phyloP scores from a whole-genome alignment of 257 asterid genomes.

The Voacanga thouarsii region DNA sequence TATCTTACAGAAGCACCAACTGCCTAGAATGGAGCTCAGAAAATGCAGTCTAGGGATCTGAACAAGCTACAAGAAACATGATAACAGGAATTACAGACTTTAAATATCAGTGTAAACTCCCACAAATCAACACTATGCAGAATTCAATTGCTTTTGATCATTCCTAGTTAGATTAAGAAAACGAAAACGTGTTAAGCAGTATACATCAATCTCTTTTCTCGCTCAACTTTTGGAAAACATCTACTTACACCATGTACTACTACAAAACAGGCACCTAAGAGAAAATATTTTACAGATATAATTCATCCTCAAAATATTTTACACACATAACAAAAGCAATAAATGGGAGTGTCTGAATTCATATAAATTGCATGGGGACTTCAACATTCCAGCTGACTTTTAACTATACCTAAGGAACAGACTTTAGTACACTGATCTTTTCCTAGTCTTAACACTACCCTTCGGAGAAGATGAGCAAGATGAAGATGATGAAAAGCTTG shows the following conservation, averaged over 20 bases:
- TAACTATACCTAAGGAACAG: background rate
- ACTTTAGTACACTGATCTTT: slow-evolving; percentile 24
- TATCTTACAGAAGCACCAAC: too few relatives aligned
- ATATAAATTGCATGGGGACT: background rate
- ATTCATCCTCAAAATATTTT: background rate
- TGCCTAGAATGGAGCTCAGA: too few relatives aligned
- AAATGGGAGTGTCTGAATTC: background rate
- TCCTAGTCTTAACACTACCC: slow-evolving; percentile 34
- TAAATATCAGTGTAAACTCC: too few relatives aligned
- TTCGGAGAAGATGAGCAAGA: slow-evolving; percentile 52
- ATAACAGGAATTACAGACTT: too few relatives aligned
- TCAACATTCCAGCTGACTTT: too few relatives aligned
- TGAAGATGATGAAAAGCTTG: slow-evolving; percentile 41
- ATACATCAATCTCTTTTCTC: background rate
- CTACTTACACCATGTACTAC: background rate
- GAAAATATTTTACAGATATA: background rate
- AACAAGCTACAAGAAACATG: too few relatives aligned
- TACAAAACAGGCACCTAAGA: background rate
- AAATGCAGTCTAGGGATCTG: too few relatives aligned
- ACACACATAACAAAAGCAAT: background rate
- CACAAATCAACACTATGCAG: too few relatives aligned
- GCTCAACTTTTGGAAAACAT: background rate
- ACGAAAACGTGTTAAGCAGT: background rate
- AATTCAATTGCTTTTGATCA: too few relatives aligned
- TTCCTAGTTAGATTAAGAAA: too few relatives aligned